Evolutionary conservation across 169 alveolate species (phyloP).

Genomic region (Toxoplasma gondii): DNA sequence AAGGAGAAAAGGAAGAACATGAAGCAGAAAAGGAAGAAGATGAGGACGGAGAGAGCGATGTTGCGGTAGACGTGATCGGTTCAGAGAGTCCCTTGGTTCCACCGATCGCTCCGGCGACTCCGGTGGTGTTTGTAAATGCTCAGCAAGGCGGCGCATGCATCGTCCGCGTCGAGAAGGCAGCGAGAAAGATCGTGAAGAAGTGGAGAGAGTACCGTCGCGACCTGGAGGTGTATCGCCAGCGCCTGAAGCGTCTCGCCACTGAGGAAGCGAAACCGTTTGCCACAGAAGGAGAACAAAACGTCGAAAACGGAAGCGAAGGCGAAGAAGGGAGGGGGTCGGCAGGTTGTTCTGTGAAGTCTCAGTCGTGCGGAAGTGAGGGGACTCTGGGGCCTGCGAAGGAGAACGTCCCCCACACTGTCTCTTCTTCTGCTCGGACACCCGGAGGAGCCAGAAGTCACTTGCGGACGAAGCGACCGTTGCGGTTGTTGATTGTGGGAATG

Average conservation of each 20-base stretch:
- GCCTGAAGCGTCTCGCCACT: not conserved
- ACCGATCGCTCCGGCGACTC: not conserved
- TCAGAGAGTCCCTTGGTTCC: not conserved
- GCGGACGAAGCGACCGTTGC: constrained; percentile 73
- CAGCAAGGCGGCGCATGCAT: constrained; percentile 27
- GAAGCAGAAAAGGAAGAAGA: not conserved
- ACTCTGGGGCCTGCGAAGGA: not conserved
- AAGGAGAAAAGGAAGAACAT: not conserved
- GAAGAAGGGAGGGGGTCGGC: not conserved
- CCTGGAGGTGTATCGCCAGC: constrained; percentile 7
- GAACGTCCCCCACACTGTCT: not conserved
- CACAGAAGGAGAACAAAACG: not conserved
- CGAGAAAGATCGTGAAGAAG: constrained; percentile 31
- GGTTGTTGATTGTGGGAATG: constrained; percentile 81
- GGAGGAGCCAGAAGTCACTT: not conserved
- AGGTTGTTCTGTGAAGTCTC: not conserved
- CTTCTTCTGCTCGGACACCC: not conserved
- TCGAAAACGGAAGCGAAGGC: not conserved
- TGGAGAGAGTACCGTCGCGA: constrained; percentile 3
- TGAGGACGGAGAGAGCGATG: not conserved
- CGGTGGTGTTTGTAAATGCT: constrained; percentile 29
- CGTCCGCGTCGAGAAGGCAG: constrained; percentile 30
- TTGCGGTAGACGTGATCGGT: not conserved
- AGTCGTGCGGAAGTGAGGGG: not conserved
- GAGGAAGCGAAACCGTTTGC: not conserved